Base-by-base conservation (phyloP, 1,284 basidiomycete species). In the Boletus smithii region DNA sequence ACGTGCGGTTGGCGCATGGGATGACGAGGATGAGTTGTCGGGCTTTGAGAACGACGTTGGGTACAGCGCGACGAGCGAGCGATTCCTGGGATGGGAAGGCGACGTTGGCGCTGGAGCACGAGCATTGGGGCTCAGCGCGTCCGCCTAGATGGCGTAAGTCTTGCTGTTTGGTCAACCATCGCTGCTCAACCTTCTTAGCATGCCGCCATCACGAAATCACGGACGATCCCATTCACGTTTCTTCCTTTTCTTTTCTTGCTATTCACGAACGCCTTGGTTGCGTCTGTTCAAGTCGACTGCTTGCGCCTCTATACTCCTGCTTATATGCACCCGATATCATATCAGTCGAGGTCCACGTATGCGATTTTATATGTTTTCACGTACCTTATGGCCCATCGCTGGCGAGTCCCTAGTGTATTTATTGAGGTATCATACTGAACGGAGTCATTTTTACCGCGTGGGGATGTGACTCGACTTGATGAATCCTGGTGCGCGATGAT, bases 51-150 rank as follows among this genome's bases (percentile, higher is more conserved):
- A 57, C 64, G 55, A 68, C 14, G 30, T 42, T 8, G 61, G 44
- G 14, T 52, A 66, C 37, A 35, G 45, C 33, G 39, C 42, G 7
- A 50, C 65, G 38, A 69, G 63, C 62, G 85, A 89, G 61, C 70
- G 83, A 38, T 90, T 91, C 66, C 60, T 78, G 13, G 85, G 82
- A 16, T 91, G 88, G 87, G 81, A 86, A 53, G 88, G 88, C 13
- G 77, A 75, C 11, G 69, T 71, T 13, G 88, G 88, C 31, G 83
- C 87, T 37, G 88, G 88, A 18, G 88, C 87, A 31, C 74, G 88
- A 17, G 84, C 85, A 30, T 73, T 90, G 67, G 87, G 82, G 18
- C 70, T 85, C 48, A 73, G 59, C 26, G 52, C 55, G 3, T 66
- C 66, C 10, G 55, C 50, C 40, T 65, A 67, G 48, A 33, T 41